These are phyloP conservation scores for Physaria fendleri DNA, from an alignment of 345 rosid genomes.

Conservation along the genomic window DNA sequence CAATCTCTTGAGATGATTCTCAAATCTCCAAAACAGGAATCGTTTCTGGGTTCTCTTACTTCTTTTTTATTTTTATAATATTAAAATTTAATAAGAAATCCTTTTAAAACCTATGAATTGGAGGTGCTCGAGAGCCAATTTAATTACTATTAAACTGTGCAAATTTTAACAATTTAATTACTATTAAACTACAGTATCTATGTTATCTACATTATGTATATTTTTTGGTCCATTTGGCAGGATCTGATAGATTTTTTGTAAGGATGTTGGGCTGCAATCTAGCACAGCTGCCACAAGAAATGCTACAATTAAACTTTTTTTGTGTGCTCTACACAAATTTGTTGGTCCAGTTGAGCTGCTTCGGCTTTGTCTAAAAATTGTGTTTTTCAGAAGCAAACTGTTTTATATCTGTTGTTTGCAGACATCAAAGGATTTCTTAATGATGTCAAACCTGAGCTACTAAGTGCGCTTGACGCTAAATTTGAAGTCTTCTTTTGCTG, in stretches of 20 bases:
- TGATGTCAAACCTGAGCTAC: slow-evolving; percentile 97
- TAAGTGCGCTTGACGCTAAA: slow-evolving; percentile 91
- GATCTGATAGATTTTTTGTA: slow-evolving; percentile 93
- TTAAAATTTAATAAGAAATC: too few species aligned
- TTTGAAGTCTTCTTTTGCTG: too few species aligned
- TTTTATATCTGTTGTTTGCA: slow-evolving; percentile 35
- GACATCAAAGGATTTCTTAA: slow-evolving; percentile 86
- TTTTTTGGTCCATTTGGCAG: slow-evolving; percentile 46
- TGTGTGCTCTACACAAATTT: slow-evolving; percentile 84
- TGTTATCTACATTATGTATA: slow-evolving; percentile 10
- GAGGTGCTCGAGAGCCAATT: too few species aligned
- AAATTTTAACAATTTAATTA: too few species aligned
- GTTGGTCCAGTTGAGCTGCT: slow-evolving; percentile 65
- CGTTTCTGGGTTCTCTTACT: too few species aligned
- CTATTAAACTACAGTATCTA: slow-evolving; percentile 2
- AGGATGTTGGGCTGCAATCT: slow-evolving; percentile 94
- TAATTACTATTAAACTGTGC: too few species aligned
- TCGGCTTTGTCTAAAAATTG: slow-evolving; percentile 8
- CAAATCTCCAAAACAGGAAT: too few species aligned
- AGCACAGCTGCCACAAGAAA: slow-evolving; percentile 98
- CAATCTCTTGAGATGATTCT: too few species aligned
- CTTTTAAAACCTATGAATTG: too few species aligned
- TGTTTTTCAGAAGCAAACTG: not conserved
- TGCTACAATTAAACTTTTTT: slow-evolving; percentile 94
- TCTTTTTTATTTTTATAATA: too few species aligned